Conservation (phyloP, 306 rosid species). For the Gleditsia sinensis region DNA sequence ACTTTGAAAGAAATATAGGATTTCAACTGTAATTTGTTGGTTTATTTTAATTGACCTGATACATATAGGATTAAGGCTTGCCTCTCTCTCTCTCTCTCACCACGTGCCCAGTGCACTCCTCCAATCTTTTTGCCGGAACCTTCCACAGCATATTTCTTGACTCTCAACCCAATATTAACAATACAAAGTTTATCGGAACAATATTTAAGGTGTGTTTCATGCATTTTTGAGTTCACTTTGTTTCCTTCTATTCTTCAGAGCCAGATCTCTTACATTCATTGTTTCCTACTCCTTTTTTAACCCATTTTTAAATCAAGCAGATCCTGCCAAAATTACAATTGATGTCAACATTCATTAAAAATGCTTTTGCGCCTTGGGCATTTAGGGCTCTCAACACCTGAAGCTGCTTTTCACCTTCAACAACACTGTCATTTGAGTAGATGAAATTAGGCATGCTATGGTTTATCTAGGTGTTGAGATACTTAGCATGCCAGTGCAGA, state of each 20-base stretch:
- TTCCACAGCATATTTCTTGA: constrained; percentile 16
- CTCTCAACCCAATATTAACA: constrained; percentile 17
- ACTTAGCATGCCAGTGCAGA: neutral
- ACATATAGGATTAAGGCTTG: neutral
- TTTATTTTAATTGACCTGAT: neutral
- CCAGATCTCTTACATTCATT: neutral
- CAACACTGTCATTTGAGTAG: neutral
- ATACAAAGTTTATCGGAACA: neutral
- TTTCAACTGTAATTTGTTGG: neutral
- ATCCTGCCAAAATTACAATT: constrained; percentile 7
- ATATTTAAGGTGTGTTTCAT: neutral
- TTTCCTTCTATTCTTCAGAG: constrained; percentile 1
- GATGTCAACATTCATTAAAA: neutral
- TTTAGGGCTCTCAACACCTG: neutral
- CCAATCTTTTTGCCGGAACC: neutral
- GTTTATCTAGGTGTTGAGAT: neutral
- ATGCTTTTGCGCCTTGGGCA: neutral
- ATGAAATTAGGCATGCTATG: constrained; percentile 3
- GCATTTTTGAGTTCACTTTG: neutral
- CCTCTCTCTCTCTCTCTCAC: neutral
- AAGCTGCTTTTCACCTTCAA: neutral
- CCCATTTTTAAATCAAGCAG: neutral
- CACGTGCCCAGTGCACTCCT: neutral
- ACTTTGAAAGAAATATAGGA: neutral
- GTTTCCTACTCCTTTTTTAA: neutral